phyloP scores from a whole-genome alignment of 2,329 filamentous ascomycete genomes.

The Sporothrix phasma region DNA sequence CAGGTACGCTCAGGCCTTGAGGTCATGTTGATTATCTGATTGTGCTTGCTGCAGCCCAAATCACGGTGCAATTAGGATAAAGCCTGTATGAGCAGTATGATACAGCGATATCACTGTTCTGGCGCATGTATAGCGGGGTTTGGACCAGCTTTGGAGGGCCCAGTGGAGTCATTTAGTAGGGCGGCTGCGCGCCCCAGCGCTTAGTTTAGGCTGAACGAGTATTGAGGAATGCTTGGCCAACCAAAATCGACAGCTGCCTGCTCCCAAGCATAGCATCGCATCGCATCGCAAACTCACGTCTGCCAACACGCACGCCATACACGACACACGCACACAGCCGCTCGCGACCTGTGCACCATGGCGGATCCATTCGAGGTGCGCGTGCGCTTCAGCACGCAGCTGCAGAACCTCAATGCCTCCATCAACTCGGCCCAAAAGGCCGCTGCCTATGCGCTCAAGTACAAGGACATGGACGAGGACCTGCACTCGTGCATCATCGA shows the following conservation, averaged over 20 bases:
- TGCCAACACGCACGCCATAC: not conserved
- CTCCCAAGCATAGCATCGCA: not conserved
- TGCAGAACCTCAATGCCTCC: conserved; percentile 85
- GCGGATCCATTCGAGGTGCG: conserved; percentile 93
- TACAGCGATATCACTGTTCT: not conserved
- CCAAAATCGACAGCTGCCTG: not conserved
- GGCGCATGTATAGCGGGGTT: not conserved
- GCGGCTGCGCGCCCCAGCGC: not conserved
- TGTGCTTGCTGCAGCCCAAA: no score
- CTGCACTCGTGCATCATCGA: conserved; percentile 95
- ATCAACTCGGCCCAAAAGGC: conserved; percentile 84
- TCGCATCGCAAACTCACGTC: not conserved
- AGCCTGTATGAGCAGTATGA: no score
- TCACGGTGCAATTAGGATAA: no score
- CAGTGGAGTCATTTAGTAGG: not conserved
- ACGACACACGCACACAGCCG: not conserved
- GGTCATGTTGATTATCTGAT: no score
- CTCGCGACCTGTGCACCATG: conserved; percentile 29
- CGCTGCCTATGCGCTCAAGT: conserved; percentile 87
- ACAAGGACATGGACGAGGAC: conserved; percentile 92
- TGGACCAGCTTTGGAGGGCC: not conserved
- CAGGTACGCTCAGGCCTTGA: no score
- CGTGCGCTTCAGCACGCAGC: conserved; percentile 86
- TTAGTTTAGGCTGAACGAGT: not conserved
- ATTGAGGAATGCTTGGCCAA: not conserved